A percentile compares a stretch with the other conserved stretches of the same genome.
Evolutionary conservation across 306 rosid species (phyloP).

Genomic region (Corylus americana): DNA sequence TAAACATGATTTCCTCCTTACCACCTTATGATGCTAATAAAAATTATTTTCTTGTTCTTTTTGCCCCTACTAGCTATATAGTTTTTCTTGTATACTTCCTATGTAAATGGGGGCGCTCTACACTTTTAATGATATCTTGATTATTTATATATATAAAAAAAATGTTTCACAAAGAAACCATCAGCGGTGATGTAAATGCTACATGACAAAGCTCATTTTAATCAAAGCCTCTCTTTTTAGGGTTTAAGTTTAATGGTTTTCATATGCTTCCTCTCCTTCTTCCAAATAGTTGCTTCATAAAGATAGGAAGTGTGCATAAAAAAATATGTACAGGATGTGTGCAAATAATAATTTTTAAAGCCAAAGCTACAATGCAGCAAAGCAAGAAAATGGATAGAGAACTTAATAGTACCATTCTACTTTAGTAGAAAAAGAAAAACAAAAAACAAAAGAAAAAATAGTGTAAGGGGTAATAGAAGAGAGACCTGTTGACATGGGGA

Average conservation of each 20-base stretch:
- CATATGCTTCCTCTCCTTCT: background rate
- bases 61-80: no score
- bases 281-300: background rate
- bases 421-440: background rate
- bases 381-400: background rate
- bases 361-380: background rate
- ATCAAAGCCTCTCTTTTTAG: background rate
- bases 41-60: no score
- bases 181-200: background rate
- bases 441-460: background rate
- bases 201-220: background rate
- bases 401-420: background rate
- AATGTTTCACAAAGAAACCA: background rate
- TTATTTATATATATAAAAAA: no score
- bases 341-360: background rate
- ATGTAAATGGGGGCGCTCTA: no score
- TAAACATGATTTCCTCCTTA: background rate
- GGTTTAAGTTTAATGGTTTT: background rate
- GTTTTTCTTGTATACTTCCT: no score
- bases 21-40: background rate
- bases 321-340: background rate
- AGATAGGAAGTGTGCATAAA: background rate
- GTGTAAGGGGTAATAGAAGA: background rate
- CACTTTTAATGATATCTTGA: no score
- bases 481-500: slow-evolving; percentile 9